Conservation (phyloP, 768 basidiomycete species). For the Mycena amicta region DNA sequence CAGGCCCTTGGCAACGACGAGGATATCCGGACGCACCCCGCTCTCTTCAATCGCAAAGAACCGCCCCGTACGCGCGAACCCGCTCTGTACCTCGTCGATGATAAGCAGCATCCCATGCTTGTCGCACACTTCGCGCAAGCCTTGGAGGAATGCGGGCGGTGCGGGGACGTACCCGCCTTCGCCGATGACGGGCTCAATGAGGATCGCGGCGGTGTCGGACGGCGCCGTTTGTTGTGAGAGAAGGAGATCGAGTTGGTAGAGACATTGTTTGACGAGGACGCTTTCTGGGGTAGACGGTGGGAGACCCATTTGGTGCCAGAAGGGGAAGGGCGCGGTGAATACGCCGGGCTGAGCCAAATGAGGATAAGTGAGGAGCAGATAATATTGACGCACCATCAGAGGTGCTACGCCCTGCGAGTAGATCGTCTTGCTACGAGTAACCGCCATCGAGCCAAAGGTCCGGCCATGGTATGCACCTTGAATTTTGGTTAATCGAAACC, state of each 20-base stretch:
- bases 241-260: conserved; percentile 83
- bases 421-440: conserved; percentile 93
- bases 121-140: conserved; percentile 84
- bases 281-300: conserved; percentile 55
- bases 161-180: conserved; percentile 96
- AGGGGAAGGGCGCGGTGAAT: conserved; percentile 83
- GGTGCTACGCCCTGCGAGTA: conserved; percentile 82
- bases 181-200: conserved; percentile 91
- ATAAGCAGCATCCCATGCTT: conserved; percentile 83
- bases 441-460: conserved; percentile 89
- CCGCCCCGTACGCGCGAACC: conserved; percentile 86
- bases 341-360: conserved; percentile 68
- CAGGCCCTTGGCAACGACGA: conserved; percentile 88
- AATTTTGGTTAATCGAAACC: background rate
- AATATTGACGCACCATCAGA: conserved; percentile 64
- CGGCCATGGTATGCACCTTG: conserved; percentile 90
- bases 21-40: conserved; percentile 83
- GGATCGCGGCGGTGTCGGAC: conserved; percentile 87
- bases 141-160: conserved; percentile 75
- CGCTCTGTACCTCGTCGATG: conserved; percentile 86
- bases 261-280: conserved; percentile 60
- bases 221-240: conserved; percentile 78
- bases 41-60: conserved; percentile 84
- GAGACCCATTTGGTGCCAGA: conserved; percentile 84
- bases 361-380: background rate